Conservation (phyloP, 1,284 basidiomycete species). For the Moesziomyces sp. region DNA sequence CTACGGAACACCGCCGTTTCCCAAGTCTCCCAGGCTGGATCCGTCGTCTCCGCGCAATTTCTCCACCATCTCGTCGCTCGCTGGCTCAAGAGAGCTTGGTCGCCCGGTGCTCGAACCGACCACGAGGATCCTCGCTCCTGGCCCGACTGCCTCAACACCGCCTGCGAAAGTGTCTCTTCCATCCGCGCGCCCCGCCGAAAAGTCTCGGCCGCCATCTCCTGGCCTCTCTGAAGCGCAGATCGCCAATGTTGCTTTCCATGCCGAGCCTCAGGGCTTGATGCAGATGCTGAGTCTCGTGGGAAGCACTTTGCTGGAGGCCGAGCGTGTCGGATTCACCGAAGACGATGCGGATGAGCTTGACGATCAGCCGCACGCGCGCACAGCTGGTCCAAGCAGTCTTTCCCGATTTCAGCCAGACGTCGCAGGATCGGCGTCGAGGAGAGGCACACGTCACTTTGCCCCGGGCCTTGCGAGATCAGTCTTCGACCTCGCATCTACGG, state of each 20-base stretch:
- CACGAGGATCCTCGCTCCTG: conserved; percentile 16
- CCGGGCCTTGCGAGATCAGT: neutral
- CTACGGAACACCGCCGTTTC: conserved; percentile 28
- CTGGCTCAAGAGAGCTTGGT: conserved; percentile 37
- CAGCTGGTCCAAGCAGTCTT: neutral
- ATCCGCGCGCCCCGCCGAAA: neutral
- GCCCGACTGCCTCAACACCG: neutral
- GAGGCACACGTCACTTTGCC: neutral
- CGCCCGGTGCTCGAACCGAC: conserved; percentile 24
- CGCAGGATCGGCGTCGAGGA: neutral
- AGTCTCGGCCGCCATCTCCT: neutral
- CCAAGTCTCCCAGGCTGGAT: conserved; percentile 37
- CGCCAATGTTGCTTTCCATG: conserved; percentile 26
- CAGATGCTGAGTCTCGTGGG: conserved; percentile 62
- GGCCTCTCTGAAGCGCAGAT: neutral
- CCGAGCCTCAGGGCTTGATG: conserved; percentile 54
- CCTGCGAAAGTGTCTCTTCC: conserved; percentile 1
- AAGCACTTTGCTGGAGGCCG: conserved; percentile 56
- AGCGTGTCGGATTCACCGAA: conserved; percentile 41
- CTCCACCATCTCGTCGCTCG: conserved; percentile 43
- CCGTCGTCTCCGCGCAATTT: conserved; percentile 41
- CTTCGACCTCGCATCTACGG: conserved; percentile 10
- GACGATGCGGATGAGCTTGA: conserved; percentile 31
- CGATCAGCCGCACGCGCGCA: neutral
- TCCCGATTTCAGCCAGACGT: neutral